A percentile compares a stretch with the other conserved stretches of the same genome.
Evolutionary conservation across 768 basidiomycete species (phyloP).

Genomic region (Lentinus tigrinus): DNA sequence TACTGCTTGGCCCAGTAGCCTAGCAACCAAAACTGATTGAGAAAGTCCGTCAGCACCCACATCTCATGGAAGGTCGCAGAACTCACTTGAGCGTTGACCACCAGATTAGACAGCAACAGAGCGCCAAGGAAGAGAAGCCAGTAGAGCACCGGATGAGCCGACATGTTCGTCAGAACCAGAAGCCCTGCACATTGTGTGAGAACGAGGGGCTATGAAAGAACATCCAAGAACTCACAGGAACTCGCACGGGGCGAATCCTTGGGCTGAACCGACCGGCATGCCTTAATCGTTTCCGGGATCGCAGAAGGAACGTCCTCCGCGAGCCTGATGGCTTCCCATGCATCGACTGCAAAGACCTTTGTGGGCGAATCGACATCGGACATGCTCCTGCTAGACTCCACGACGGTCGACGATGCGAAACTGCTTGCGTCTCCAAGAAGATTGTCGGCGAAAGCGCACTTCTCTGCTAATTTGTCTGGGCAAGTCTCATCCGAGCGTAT

Average conservation of each 20-base stretch:
- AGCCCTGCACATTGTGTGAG: constrained; percentile 29
- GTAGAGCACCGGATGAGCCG: constrained; percentile 15
- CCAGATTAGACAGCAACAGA: constrained; percentile 23
- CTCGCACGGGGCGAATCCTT: too few relatives aligned
- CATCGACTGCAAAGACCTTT: too few relatives aligned
- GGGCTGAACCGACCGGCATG: too few relatives aligned
- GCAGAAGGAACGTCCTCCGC: background rate
- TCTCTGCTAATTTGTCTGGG: constrained; percentile 35
- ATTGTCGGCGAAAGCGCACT: too few relatives aligned
- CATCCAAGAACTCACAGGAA: background rate
- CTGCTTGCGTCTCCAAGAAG: too few relatives aligned
- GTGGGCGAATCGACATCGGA: too few relatives aligned
- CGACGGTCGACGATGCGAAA: too few relatives aligned
- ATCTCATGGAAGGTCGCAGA: constrained; percentile 19
- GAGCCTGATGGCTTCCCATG: too few relatives aligned
- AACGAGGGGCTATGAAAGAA: background rate
- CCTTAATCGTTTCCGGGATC: background rate
- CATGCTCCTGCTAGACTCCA: too few relatives aligned
- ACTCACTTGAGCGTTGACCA: constrained; percentile 8
- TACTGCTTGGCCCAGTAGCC: constrained; percentile 48
- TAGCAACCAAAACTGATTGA: constrained; percentile 39
- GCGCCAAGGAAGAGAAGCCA: background rate
- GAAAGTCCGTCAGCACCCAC: constrained; percentile 23
- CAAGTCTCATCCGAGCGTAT: constrained; percentile 48
- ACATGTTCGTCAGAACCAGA: constrained; percentile 20